phyloP scores from a whole-genome alignment of 192 early-diverging fungal species.

The Linnemannia hyalina region DNA sequence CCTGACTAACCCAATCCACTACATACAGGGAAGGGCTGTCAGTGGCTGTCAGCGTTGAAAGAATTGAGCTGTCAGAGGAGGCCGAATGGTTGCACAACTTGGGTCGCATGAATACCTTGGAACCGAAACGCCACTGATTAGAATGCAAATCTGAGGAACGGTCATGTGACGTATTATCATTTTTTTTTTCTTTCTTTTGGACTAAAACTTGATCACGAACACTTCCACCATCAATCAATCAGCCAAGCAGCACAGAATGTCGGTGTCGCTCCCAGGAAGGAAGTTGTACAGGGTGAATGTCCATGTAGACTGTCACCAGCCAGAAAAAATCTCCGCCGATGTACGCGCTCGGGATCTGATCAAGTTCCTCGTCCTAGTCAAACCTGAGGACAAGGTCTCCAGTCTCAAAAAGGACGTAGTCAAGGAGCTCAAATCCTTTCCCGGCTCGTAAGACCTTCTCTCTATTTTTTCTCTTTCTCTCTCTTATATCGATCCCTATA shows the following conservation, averaged over 20 bases:
- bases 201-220: neutral
- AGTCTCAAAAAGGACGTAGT: neutral
- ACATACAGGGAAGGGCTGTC: too few relatives aligned
- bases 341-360: neutral
- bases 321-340: neutral
- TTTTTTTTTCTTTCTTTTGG: neutral
- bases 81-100: too few relatives aligned
- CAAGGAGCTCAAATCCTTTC: neutral
- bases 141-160: neutral
- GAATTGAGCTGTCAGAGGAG: too few relatives aligned
- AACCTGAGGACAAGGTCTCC: neutral
- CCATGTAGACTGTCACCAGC: conserved; percentile 2
- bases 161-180: neutral
- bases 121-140: neutral
- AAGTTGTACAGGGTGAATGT: neutral
- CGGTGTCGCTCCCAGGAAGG: neutral
- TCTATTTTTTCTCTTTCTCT: neutral
- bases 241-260: neutral
- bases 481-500: neutral
- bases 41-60: too few relatives aligned
- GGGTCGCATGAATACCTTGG: too few relatives aligned
- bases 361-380: neutral
- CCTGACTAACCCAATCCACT: too few relatives aligned
- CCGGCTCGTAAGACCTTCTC: neutral
- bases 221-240: neutral